A percentile compares a stretch with the other conserved stretches of the same genome.
phyloP scores from a whole-genome alignment of 75 land plant species.

The Larix kaempferi region DNA sequence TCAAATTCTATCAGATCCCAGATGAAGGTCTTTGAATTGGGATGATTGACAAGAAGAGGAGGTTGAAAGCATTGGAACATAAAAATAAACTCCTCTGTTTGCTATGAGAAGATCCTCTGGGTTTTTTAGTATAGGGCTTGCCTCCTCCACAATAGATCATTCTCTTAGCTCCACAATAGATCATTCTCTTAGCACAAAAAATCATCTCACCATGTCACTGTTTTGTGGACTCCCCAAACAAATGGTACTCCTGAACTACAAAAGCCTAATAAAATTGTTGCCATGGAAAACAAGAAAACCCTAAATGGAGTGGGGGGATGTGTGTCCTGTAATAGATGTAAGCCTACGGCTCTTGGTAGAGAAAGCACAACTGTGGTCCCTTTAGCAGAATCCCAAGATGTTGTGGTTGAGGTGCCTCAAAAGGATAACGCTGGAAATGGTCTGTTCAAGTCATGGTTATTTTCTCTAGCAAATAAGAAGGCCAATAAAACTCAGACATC shows the following conservation, averaged over 20 bases:
- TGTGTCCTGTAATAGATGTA: conserved; percentile 39
- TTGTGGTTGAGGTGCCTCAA: conserved; percentile 12
- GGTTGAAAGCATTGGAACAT: conserved; percentile 18
- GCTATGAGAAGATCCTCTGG: conserved; percentile 22
- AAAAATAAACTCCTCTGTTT: conserved; percentile 19
- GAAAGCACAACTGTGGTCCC: conserved; percentile 26
- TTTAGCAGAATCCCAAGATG: conserved; percentile 25
- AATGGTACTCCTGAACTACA: conserved; percentile 15
- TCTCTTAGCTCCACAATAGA: no score
- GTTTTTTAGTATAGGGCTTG: conserved; percentile 18
- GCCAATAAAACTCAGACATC: conserved; percentile 26
- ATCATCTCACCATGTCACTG: conserved; percentile 9
- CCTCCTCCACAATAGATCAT: conserved; percentile 24
- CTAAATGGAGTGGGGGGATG: conserved; percentile 35
- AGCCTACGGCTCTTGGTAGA: conserved; percentile 25
- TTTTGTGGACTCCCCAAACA: conserved; percentile 14
- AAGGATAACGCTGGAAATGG: conserved; percentile 16
- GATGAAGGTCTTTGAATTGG: no score
- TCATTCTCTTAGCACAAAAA: conserved; percentile 21
- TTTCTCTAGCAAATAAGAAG: conserved; percentile 34
- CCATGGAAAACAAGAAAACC: conserved; percentile 21
- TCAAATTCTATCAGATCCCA: conserved; percentile 4
- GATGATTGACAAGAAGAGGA: conserved; percentile 18
- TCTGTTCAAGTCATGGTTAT: conserved; percentile 42
- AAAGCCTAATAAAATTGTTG: not conserved